A percentile compares a stretch with the other conserved stretches of the same genome.
phyloP scores from a whole-genome alignment of 2,329 filamentous ascomycete species.

The Phialocephala subalpina region DNA sequence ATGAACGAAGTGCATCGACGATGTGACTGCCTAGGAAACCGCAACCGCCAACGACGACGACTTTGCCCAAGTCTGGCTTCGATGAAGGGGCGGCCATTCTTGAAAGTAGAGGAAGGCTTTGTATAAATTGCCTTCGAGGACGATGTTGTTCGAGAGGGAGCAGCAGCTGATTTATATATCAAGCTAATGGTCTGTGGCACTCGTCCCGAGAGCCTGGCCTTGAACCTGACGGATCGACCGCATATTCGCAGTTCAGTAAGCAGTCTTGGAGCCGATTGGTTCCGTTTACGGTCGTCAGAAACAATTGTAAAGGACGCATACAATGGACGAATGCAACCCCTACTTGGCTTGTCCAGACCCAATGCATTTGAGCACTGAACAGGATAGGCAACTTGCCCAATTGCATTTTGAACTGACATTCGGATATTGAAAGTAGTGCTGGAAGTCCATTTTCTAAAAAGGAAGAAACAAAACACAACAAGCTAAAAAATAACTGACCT shows the following conservation, averaged over 20 bases:
- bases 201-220: background rate
- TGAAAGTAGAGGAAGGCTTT: background rate
- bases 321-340: too few species aligned
- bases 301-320: too few species aligned
- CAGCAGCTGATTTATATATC: background rate
- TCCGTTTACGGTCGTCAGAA: too few species aligned
- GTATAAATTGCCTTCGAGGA: background rate
- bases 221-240: background rate
- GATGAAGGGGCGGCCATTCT: background rate
- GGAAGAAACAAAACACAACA: too few species aligned
- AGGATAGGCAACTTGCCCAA: too few species aligned
- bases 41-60: slow-evolving; percentile 10
- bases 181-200: background rate
- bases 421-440: too few species aligned
- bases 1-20: slow-evolving; percentile 6
- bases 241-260: background rate
- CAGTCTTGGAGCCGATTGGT: background rate
- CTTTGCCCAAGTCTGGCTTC: slow-evolving; percentile 9
- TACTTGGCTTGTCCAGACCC: too few species aligned
- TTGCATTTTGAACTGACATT: too few species aligned
- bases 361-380: too few species aligned
- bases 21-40: slow-evolving; percentile 15
- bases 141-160: background rate
- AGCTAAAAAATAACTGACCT: too few species aligned
- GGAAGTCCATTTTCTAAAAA: too few species aligned